phyloP scores from a whole-genome alignment of 768 basidiomycete genomes.

The Tylopilus felleus region DNA sequence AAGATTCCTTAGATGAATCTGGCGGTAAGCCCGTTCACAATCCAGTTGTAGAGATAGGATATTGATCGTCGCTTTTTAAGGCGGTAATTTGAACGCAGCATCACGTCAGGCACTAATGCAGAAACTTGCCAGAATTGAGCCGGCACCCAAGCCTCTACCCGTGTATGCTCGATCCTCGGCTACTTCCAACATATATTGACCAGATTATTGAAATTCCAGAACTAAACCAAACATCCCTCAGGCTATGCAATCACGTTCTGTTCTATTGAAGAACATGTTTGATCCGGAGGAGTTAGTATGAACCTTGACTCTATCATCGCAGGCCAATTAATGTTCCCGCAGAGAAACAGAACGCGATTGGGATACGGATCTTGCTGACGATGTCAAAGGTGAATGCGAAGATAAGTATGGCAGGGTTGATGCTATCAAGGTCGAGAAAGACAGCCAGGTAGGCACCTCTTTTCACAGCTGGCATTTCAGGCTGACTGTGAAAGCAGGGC shows the following conservation, averaged over 20 bases:
- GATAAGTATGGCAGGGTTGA: slow-evolving; percentile 84
- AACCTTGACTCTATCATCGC: neutral
- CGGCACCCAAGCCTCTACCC: slow-evolving; percentile 55
- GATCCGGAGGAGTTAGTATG: slow-evolving; percentile 85
- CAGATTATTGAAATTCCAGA: slow-evolving; percentile 35
- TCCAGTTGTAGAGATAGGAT: neutral
- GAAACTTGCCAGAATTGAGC: slow-evolving; percentile 96
- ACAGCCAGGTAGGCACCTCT: slow-evolving; percentile 68
- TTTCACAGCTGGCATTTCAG: neutral
- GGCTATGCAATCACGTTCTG: slow-evolving; percentile 83
- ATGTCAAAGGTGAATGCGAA: slow-evolving; percentile 93
- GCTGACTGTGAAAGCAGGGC: slow-evolving; percentile 52
- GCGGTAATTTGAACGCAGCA: slow-evolving; percentile 96
- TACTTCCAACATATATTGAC: slow-evolving; percentile 10
- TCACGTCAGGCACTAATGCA: slow-evolving; percentile 99
- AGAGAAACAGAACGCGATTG: slow-evolving; percentile 96
- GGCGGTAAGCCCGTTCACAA: slow-evolving; percentile 54
- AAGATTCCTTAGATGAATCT: slow-evolving; percentile 83
- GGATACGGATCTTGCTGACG: slow-evolving; percentile 94
- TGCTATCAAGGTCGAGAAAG: slow-evolving; percentile 90
- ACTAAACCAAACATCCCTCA: slow-evolving; percentile 77
- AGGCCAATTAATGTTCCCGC: slow-evolving; percentile 9
- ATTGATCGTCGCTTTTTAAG: slow-evolving; percentile 38
- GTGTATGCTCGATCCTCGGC: slow-evolving; percentile 43
- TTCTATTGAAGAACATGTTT: slow-evolving; percentile 95